Evolutionary conservation across 1,139 yeast species (phyloP).

Genomic region (Nakaseomyces delphensis): DNA sequence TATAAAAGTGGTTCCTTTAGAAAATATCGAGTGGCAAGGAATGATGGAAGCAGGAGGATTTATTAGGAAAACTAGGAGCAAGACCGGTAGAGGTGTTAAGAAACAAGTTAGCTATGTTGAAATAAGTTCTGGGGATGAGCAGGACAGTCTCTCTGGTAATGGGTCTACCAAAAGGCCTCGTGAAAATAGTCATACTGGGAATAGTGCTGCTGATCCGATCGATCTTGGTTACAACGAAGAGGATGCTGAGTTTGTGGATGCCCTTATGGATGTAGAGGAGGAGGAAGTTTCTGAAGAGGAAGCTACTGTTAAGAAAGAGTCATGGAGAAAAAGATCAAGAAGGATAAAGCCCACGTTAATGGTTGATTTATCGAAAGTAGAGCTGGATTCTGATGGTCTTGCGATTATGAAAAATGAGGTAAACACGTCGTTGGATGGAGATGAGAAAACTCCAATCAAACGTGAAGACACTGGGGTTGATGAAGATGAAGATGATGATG

Average conservation of each 20-base stretch:
- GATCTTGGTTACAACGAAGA: slow-evolving; percentile 12
- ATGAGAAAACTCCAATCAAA: too few relatives aligned
- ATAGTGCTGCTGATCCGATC: slow-evolving; percentile 2
- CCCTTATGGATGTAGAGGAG: slow-evolving; percentile 5
- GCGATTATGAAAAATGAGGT: slow-evolving; percentile 1
- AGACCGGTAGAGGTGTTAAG: slow-evolving; percentile 13
- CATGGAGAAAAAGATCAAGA: slow-evolving; percentile 26
- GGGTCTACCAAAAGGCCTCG: slow-evolving; percentile 7
- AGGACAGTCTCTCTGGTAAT: slow-evolving; percentile 6
- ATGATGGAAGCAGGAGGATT: slow-evolving; percentile 27
- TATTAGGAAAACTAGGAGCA: slow-evolving; percentile 21
- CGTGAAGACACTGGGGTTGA: slow-evolving; percentile 29
- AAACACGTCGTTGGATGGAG: slow-evolving; percentile 11
- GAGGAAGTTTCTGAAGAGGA: not conserved
- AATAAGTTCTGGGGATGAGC: slow-evolving; percentile 8
- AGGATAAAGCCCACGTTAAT: slow-evolving; percentile 11
- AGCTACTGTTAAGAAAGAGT: not conserved
- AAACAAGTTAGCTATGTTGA: slow-evolving; percentile 20
- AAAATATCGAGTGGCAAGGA: not conserved
- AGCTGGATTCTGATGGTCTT: not conserved
- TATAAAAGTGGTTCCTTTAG: not conserved
- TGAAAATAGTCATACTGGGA: slow-evolving; percentile 5
- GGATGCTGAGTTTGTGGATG: slow-evolving; percentile 10
- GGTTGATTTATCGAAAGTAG: slow-evolving; percentile 9
- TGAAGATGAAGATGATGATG: slow-evolving; percentile 23